These are phyloP conservation scores for Laburnicola sp. DNA, from an alignment of 2,329 filamentous ascomycete genomes.

Conservation along the genomic window DNA sequence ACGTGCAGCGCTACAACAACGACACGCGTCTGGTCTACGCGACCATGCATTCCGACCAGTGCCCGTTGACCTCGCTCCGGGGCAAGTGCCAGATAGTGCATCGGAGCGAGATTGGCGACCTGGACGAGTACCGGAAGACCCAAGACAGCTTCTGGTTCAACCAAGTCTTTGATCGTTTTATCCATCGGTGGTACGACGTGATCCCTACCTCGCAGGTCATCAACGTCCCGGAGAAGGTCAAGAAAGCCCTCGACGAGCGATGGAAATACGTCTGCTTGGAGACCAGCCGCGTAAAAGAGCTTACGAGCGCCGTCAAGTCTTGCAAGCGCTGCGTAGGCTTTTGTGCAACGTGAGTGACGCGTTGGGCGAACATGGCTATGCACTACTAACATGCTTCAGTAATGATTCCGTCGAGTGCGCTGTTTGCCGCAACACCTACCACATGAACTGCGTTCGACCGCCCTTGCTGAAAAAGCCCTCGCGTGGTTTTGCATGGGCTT, in stretches of 20 bases:
- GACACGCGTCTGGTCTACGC: constrained; percentile 92
- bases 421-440: constrained; percentile 91
- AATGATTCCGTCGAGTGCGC: constrained; percentile 97
- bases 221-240: constrained; percentile 93
- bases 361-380: not conserved
- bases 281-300: constrained; percentile 88
- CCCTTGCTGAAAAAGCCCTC: constrained; percentile 94
- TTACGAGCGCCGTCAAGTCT: constrained; percentile 92
- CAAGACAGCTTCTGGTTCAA: constrained; percentile 96
- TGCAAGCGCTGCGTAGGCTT: constrained; percentile 92
- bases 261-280: constrained; percentile 98
- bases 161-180: constrained; percentile 96
- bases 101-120: constrained; percentile 77
- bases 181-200: constrained; percentile 96
- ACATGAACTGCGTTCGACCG: constrained; percentile 96
- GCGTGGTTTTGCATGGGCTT: constrained; percentile 96
- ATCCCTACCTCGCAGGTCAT: constrained; percentile 90
- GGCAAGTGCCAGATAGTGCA: constrained; percentile 92
- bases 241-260: constrained; percentile 90
- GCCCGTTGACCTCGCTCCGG: constrained; percentile 85
- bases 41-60: constrained; percentile 98
- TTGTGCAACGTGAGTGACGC: constrained; percentile 75
- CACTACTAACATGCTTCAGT: constrained; percentile 52
- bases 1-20: constrained; percentile 88
- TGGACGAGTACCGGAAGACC: constrained; percentile 81